Evolutionary conservation across 192 early-diverging fungal species (phyloP).

Genomic region (Radiomyces spectabilis): DNA sequence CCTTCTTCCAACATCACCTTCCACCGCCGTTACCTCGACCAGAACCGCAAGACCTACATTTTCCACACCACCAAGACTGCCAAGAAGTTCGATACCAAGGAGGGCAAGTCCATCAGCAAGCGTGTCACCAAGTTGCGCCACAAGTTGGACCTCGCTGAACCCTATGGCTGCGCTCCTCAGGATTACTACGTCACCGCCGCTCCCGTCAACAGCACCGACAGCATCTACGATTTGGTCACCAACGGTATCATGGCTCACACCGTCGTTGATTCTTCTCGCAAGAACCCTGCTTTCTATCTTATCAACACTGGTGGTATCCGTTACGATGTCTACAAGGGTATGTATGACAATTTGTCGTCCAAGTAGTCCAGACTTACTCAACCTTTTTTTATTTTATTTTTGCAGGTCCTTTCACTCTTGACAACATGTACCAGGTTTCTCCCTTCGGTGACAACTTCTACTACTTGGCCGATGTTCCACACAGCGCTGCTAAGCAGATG

Average conservation of each 20-base stretch:
- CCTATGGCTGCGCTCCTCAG: constrained; percentile 39
- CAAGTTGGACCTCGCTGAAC: constrained; percentile 24
- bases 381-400: background rate
- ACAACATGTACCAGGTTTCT: constrained; percentile 34
- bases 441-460: constrained; percentile 38
- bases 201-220: constrained; percentile 23
- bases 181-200: constrained; percentile 42
- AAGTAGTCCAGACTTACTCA: background rate
- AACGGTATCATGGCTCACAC: constrained; percentile 27
- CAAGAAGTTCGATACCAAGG: constrained; percentile 19
- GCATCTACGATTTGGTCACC: constrained; percentile 26
- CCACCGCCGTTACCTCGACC: constrained; percentile 43
- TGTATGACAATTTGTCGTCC: background rate
- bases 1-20: constrained; percentile 33
- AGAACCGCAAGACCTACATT: constrained; percentile 45
- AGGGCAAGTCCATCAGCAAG: constrained; percentile 29
- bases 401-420: constrained; percentile 27
- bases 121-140: constrained; percentile 26
- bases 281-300: constrained; percentile 31
- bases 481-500: constrained; percentile 26
- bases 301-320: constrained; percentile 39
- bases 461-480: constrained; percentile 27
- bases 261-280: constrained; percentile 20
- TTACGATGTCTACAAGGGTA: constrained; percentile 40
- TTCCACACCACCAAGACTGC: constrained; percentile 31